Base-by-base conservation (phyloP, 768 basidiomycete genomes). In the Podaxis sp. region DNA sequence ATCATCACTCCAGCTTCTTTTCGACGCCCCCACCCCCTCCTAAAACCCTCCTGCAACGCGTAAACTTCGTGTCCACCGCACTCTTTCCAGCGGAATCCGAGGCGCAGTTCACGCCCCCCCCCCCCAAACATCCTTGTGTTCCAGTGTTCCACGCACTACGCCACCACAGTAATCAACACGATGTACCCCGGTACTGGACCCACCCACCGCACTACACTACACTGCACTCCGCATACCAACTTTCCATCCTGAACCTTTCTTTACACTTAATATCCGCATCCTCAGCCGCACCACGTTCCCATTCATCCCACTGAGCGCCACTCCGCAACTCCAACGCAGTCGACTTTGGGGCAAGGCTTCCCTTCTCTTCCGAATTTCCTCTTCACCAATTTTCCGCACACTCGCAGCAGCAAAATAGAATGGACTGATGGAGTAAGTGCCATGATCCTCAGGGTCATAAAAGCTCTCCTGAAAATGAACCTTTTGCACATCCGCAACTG, bases 251-350 rank as follows among this genome's bases (percentile, higher is more conserved):
- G 18, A 18, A 44, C 1, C 18, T 40, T 21, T 21, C 21, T 1
- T 47, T 57, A 36, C n/a, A 48, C 55, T 47, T 47, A 57, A 57
- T 57, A 10, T 21, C 46, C 55, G 55, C 46, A 46, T 7, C 32
- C 28, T 50, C 47, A 2, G n/a, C 36, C 52, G 35, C 25, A 27
- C 55, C 28, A 36, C 42, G 38, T 44, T 28, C 16, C 32, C 10
- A 9, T 36, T 32, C 42, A 21, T 23, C 55, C 16, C 7, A 23
- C n/a, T 18, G 5, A 44, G 42, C 42, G 18, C 16, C 6, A 32
- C 32, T 32, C 32, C 42, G 9, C 16, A 6, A 32, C 32, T 32
- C 32, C 32, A 32, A 9, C 7, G 42, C 18, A 44, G 18, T 44
- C 4, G 18, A 21, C 42, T 32, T 23, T 1, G 21, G 21, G 21